Evolutionary conservation across 352 stramenopile genomes (phyloP), one percentile per base, ranked within the genome.

Genomic region (Globisporangium sylvaticum): DNA sequence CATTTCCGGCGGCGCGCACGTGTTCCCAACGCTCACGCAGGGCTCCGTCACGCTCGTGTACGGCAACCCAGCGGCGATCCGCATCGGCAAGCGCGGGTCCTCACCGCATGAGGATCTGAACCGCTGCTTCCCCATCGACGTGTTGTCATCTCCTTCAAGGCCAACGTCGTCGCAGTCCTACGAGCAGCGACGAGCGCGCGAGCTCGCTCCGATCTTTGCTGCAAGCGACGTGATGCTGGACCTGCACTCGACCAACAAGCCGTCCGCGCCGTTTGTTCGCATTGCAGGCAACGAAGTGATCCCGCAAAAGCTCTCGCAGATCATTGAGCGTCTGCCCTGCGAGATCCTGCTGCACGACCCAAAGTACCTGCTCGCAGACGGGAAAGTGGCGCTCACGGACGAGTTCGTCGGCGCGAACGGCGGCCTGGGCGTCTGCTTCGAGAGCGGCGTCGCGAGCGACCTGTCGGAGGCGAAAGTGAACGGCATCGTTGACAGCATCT

Each of bases 191-290:
- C 80, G 85, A 4, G 85, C 83, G 27, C 73, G 74, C 5, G 73
- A 87, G 64, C 75, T 94, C 29, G 83, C 79, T 32, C 75, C 85
- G 34, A 58, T 89, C 46, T 71, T 91, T 7, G 78, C 73, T 4
- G 15, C 67, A 9, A 87, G 70, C 48, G 77, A 92, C 70, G 57
- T 94, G 57, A 62, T 94, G 63, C 64, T 94, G 56, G 82, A 94
- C 67, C 62, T 92, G 48, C 85, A 94, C 66, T 90, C 85, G 71
- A 91, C 85, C 24, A 94, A 94, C 71, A 89, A 90, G 52, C 80
- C 82, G 29, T 92, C 85, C 4, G 65, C 66, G 25, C 83, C 83
- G 10, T 94, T 94, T 46, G 69, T 91, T 37, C 80, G 83, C 44
- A 59, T 94, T 29, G 80, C 82, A 1, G 85, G 83, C 4, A 65